Evolutionary conservation across 331 rosid genomes (phyloP).

Genomic region (Dryas integrifolia): DNA sequence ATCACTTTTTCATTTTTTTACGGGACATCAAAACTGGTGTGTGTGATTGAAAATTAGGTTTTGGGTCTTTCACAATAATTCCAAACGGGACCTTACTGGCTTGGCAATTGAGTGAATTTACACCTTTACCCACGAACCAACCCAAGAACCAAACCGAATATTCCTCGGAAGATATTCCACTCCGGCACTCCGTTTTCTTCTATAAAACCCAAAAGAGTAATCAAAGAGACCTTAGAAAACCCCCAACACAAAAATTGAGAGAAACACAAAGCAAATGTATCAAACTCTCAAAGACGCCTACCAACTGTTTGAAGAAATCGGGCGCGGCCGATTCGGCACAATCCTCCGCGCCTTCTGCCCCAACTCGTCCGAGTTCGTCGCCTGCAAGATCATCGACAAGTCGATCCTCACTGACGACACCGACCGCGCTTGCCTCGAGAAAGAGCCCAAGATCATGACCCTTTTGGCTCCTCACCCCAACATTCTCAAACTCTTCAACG

Average conservation of each 20-base stretch:
- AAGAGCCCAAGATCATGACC: slow-evolving; percentile 69
- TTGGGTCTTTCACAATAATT: no score
- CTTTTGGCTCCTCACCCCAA: slow-evolving; percentile 63
- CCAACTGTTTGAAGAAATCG: slow-evolving; percentile 60
- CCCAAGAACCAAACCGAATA: slow-evolving; percentile 37
- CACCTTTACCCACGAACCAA: slow-evolving; percentile 7
- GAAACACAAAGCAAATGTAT: slow-evolving; percentile 35
- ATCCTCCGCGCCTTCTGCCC: slow-evolving; percentile 55
- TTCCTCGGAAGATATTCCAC: slow-evolving; percentile 23
- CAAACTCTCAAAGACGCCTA: slow-evolving; percentile 45
- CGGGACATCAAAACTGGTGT: no score
- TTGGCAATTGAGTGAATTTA: not conserved
- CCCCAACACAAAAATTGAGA: not conserved
- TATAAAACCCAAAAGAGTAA: slow-evolving; percentile 18
- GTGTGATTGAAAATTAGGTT: no score
- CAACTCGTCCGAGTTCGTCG: slow-evolving; percentile 33
- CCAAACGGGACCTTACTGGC: not conserved
- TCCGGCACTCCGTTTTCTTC: not conserved
- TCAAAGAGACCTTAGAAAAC: not conserved
- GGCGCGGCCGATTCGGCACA: slow-evolving; percentile 72
- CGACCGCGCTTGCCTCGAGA: slow-evolving; percentile 63
- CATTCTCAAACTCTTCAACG: slow-evolving; percentile 44
- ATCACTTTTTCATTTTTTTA: no score
- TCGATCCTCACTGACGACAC: slow-evolving; percentile 43
- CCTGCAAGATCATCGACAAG: slow-evolving; percentile 67